Conservation (phyloP, 768 basidiomycete genomes). For the Hygrophorus pudorinus region DNA sequence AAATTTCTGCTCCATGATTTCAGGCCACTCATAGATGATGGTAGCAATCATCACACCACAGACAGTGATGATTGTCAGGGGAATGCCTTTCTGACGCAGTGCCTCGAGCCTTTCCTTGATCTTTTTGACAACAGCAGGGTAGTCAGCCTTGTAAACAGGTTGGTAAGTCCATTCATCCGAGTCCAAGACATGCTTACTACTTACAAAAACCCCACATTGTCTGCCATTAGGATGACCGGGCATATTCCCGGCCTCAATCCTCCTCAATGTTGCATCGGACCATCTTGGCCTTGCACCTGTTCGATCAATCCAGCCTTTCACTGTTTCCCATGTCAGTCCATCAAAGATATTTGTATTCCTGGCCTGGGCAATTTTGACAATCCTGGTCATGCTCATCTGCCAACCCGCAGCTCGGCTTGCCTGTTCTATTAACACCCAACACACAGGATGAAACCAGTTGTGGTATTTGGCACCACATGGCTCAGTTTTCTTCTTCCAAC, state of each 20-base stretch:
- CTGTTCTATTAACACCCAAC: constrained; percentile 1
- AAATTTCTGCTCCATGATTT: not conserved
- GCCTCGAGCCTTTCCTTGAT: not conserved
- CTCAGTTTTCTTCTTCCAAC: constrained; percentile 5
- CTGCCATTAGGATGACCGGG: constrained; percentile 9
- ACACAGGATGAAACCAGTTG: too few species aligned
- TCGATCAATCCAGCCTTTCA: constrained; percentile 1
- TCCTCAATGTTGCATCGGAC: not conserved
- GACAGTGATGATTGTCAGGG: not conserved
- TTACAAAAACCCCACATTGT: not conserved
- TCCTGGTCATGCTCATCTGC: not conserved
- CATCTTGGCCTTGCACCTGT: not conserved
- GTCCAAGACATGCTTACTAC: too few species aligned
- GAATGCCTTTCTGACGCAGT: constrained; percentile 6
- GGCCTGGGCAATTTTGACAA: not conserved
- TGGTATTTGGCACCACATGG: not conserved
- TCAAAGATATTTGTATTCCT: constrained; percentile 2
- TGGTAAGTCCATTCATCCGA: too few species aligned
- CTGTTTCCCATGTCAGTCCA: not conserved
- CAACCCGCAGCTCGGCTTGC: not conserved
- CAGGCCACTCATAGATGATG: not conserved
- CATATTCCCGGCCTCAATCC: constrained; percentile 2
- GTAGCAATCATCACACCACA: not conserved
- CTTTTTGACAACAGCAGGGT: too few species aligned
- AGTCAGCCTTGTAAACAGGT: too few species aligned